Conservation (phyloP, 768 basidiomycete genomes). For the Kwoniella heveanensis region DNA sequence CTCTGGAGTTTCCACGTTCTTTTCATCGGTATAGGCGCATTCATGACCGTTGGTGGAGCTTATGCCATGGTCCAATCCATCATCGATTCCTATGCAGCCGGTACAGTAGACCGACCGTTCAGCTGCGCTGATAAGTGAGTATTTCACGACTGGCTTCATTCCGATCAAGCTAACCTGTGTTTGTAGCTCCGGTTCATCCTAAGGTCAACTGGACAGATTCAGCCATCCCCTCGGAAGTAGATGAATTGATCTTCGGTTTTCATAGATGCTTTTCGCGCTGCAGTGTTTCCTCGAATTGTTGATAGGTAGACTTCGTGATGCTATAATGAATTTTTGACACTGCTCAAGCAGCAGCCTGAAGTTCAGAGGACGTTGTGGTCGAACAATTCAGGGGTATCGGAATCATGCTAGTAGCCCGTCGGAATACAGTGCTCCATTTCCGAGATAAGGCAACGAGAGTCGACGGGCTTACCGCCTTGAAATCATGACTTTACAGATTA, state of each 20-base stretch:
- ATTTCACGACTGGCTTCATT: background rate
- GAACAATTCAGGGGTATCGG: background rate
- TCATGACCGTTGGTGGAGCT: constrained; percentile 34
- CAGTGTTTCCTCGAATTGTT: background rate
- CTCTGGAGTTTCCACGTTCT: constrained; percentile 24
- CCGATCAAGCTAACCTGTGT: background rate
- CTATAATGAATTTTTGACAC: too few relatives aligned
- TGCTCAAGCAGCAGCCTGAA: too few relatives aligned
- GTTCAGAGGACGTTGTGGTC: background rate
- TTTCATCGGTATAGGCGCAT: constrained; percentile 23
- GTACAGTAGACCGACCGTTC: constrained; percentile 16
- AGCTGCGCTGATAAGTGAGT: constrained; percentile 23
- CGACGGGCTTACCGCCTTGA: too few relatives aligned
- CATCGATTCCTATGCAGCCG: constrained; percentile 16
- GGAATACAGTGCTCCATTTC: too few relatives aligned
- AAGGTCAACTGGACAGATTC: too few relatives aligned
- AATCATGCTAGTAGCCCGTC: too few relatives aligned
- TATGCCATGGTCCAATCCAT: constrained; percentile 25
- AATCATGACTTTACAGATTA: background rate
- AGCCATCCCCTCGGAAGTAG: background rate
- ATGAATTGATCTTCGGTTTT: background rate
- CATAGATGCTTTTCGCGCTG: background rate
- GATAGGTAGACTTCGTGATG: background rate
- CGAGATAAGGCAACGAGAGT: constrained; percentile 2
- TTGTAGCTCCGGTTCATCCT: background rate